Percentiles rank a stretch among this genome's conserved stretches.
These are phyloP conservation scores for Fusarium begoniae DNA, from an alignment of 2,329 filamentous ascomycete species.

Conservation along the genomic window DNA sequence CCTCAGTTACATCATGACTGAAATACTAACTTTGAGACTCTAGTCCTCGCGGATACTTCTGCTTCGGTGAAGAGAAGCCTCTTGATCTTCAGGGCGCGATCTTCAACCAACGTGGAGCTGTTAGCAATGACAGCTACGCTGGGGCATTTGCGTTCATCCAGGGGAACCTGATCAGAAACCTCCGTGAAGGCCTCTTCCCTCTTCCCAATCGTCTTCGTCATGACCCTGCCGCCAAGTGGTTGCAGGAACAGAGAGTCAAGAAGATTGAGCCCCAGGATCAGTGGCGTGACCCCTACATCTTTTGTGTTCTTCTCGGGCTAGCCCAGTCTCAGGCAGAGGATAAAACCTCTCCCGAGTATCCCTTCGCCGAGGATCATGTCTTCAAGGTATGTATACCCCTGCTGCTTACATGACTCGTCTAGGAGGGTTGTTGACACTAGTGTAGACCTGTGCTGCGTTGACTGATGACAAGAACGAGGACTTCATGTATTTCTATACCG, in stretches of 20 bases:
- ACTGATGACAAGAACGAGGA: constrained; percentile 33
- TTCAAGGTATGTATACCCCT: constrained; percentile 28
- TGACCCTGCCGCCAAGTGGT: constrained; percentile 28
- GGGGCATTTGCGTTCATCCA: constrained; percentile 39
- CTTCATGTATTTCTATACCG: constrained; percentile 34
- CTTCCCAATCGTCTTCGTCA: constrained; percentile 23
- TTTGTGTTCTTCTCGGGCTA: constrained; percentile 36
- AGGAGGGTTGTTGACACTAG: not conserved
- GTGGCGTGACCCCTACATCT: constrained; percentile 37
- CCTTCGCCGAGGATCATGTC: not conserved
- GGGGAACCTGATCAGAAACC: constrained; percentile 30
- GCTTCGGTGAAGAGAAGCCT: constrained; percentile 28
- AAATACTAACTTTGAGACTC: not conserved
- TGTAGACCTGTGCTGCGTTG: constrained; percentile 23
- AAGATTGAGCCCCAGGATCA: constrained; percentile 30
- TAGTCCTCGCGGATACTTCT: constrained; percentile 40
- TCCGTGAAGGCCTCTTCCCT: constrained; percentile 26
- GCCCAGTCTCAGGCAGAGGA: constrained; percentile 37
- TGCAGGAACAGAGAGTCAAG: constrained; percentile 29
- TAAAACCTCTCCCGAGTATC: not conserved
- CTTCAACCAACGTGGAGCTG: constrained; percentile 20
- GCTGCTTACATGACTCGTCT: not conserved
- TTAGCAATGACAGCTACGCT: not conserved
- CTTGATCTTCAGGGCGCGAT: constrained; percentile 36
- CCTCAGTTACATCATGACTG: accelerated